phyloP scores from a whole-genome alignment of 129 eudicot genomes.

The Silybum marianum region DNA sequence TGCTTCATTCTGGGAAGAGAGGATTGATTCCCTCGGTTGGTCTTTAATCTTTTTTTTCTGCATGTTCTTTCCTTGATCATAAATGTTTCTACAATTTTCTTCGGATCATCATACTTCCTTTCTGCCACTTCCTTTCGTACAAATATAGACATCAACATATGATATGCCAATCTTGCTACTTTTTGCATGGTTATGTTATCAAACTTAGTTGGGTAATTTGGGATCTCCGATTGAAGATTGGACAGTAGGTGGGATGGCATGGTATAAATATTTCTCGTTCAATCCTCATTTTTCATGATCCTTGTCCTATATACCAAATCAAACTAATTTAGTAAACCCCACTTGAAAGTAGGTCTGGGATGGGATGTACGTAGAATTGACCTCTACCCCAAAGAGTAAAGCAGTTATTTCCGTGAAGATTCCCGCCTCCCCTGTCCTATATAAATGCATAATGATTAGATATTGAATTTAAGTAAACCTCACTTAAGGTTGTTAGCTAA shows the following conservation, averaged over 20 bases:
- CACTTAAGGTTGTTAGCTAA: neutral
- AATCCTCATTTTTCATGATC: neutral
- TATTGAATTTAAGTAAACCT: neutral
- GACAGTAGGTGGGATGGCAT: conserved; percentile 97
- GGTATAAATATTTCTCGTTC: conserved; percentile 42
- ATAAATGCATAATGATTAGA: neutral
- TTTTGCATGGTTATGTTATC: neutral
- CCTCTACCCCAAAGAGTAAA: neutral
- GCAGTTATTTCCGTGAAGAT: no score
- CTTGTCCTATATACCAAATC: neutral
- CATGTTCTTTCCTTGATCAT: neutral
- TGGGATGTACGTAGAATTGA: no score
- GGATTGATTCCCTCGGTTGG: conserved; percentile 90
- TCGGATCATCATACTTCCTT: neutral
- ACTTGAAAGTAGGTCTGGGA: no score
- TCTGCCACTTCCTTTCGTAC: neutral
- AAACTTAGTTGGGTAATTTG: conserved; percentile 77
- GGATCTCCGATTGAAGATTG: conserved; percentile 91
- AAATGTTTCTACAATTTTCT: neutral
- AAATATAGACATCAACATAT: neutral
- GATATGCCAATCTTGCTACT: neutral
- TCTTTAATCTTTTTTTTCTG: neutral
- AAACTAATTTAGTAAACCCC: no score
- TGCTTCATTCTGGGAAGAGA: conserved; percentile 85
- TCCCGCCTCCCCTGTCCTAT: no score